Percentiles rank a stretch among this genome's conserved stretches.
These are phyloP conservation scores for Prototheca wickerhamii DNA, from an alignment of 163 green algal genomes.

Conservation along the genomic window DNA sequence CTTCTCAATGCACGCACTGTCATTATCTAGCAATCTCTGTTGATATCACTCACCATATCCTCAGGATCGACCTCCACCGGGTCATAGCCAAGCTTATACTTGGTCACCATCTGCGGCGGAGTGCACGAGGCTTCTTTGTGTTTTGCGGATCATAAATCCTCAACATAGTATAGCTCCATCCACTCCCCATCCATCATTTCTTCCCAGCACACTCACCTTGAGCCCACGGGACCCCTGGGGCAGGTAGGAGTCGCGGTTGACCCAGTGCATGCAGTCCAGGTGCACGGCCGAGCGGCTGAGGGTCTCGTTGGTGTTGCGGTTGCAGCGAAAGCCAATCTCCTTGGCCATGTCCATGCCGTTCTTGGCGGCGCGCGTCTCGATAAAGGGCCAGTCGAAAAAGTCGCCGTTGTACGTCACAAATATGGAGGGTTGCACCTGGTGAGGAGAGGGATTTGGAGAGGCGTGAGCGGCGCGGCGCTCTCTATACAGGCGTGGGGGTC, in stretches of 20 bases:
- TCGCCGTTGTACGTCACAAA: conserved; percentile 99
- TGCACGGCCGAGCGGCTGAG: conserved; percentile 62
- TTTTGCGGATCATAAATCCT: not conserved
- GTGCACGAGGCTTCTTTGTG: not conserved
- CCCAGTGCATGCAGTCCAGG: conserved; percentile 97
- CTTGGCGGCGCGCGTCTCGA: conserved; percentile 64
- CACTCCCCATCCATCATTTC: not conserved
- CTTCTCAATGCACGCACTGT: not conserved
- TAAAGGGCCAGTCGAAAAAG: conserved; percentile 98
- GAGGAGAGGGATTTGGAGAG: not conserved
- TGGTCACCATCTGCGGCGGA: conserved; percentile 85
- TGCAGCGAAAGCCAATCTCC: conserved; percentile 75
- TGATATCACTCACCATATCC: conserved; percentile 75
- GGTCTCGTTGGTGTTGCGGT: conserved; percentile 41
- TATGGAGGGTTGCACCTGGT: conserved; percentile 71
- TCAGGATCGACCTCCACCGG: conserved; percentile 94
- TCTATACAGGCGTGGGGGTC: too few species aligned
- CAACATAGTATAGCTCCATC: not conserved
- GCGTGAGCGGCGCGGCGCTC: not conserved
- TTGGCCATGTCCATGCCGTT: conserved; percentile 73
- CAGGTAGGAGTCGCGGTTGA: conserved; percentile 97
- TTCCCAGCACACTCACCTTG: conserved; percentile 76
- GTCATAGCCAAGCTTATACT: conserved; percentile 95
- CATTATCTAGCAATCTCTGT: not conserved
- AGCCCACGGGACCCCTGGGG: conserved; percentile 87